These are phyloP conservation scores for Neonectria faginata DNA, from an alignment of 2,329 filamentous ascomycete species.

Conservation along the genomic window DNA sequence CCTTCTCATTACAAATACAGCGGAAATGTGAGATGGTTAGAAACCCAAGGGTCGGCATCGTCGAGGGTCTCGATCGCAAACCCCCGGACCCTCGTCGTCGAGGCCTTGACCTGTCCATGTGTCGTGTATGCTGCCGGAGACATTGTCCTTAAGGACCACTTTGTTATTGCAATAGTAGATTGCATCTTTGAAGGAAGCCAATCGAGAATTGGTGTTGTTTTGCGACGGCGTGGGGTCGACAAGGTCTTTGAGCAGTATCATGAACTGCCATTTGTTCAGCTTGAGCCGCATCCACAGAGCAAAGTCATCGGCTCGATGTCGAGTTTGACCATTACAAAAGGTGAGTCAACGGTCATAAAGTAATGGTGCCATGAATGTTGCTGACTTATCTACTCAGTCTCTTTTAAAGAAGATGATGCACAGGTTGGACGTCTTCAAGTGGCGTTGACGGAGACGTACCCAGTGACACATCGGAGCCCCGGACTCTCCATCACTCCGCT, in stretches of 20 bases:
- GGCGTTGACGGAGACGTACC: slow-evolving; percentile 25
- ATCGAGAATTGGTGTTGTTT: slow-evolving; percentile 22
- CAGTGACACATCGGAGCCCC: slow-evolving; percentile 17
- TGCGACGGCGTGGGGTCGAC: slow-evolving; percentile 15
- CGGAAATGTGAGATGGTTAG: slow-evolving; percentile 24
- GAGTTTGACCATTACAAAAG: slow-evolving; percentile 15
- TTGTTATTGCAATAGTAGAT: slow-evolving; percentile 26
- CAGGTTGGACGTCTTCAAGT: slow-evolving; percentile 22
- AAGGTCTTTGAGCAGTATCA: slow-evolving; percentile 24
- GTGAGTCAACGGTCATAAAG: slow-evolving; percentile 5
- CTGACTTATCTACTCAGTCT: slow-evolving; percentile 12
- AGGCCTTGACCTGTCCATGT: slow-evolving; percentile 24
- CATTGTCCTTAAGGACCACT: slow-evolving; percentile 14
- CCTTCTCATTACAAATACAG: slow-evolving; percentile 25
- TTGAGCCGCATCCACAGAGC: slow-evolving; percentile 22
- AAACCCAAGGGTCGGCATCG: slow-evolving; percentile 22
- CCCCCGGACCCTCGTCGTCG: slow-evolving; percentile 14
- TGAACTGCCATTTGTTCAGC: slow-evolving; percentile 23
- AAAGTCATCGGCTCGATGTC: slow-evolving; percentile 24
- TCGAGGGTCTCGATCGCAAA: slow-evolving; percentile 25
- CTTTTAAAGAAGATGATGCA: slow-evolving; percentile 23
- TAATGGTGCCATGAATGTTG: neutral
- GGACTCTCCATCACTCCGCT: slow-evolving; percentile 23
- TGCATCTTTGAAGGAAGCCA: slow-evolving; percentile 21
- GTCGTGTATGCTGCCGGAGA: slow-evolving; percentile 24